These are phyloP conservation scores for Crithidia acanthocephali DNA, from an alignment of 208 protist species.

Conservation along the genomic window DNA sequence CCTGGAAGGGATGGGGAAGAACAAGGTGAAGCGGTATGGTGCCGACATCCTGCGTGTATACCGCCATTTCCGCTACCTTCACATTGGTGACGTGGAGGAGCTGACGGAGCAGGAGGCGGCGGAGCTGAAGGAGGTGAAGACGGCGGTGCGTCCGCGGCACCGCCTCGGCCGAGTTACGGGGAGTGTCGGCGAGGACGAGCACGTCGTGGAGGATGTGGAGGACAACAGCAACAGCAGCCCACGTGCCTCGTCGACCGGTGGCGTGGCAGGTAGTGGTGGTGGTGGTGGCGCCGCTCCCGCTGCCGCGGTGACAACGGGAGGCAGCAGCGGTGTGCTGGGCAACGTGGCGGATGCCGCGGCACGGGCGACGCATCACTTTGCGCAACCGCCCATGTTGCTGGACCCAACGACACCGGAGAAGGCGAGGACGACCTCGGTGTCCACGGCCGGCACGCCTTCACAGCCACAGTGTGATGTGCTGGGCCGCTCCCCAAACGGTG, in stretches of 20 bases:
- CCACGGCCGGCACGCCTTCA: constrained; percentile 18
- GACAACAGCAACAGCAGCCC: constrained; percentile 14
- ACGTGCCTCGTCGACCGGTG: not conserved
- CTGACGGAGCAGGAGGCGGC: constrained; percentile 60
- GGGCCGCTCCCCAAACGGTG: not conserved
- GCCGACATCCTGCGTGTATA: constrained; percentile 78
- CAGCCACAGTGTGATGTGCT: not conserved
- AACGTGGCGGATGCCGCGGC: not conserved
- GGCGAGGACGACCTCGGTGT: constrained; percentile 20
- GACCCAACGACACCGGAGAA: constrained; percentile 48
- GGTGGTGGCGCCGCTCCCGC: not conserved
- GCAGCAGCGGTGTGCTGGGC: too few relatives aligned
- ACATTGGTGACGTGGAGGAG: constrained; percentile 85
- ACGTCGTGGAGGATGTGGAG: constrained; percentile 24
- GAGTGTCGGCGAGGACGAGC: constrained; percentile 17
- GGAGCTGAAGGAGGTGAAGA: constrained; percentile 55
- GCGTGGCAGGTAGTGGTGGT: not conserved
- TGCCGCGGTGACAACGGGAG: not conserved
- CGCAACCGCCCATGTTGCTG: constrained; percentile 23
- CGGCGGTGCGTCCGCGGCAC: constrained; percentile 45
- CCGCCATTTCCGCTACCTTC: constrained; percentile 72
- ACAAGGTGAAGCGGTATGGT: constrained; percentile 89
- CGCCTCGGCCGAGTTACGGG: constrained; percentile 42
- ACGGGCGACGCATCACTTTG: constrained; percentile 14
- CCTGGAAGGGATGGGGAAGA: constrained; percentile 87